Evolutionary conservation across 78 protist genomes (phyloP), one percentile per base, ranked within the genome.

Genomic region (Chrysochromulina tobinii): DNA sequence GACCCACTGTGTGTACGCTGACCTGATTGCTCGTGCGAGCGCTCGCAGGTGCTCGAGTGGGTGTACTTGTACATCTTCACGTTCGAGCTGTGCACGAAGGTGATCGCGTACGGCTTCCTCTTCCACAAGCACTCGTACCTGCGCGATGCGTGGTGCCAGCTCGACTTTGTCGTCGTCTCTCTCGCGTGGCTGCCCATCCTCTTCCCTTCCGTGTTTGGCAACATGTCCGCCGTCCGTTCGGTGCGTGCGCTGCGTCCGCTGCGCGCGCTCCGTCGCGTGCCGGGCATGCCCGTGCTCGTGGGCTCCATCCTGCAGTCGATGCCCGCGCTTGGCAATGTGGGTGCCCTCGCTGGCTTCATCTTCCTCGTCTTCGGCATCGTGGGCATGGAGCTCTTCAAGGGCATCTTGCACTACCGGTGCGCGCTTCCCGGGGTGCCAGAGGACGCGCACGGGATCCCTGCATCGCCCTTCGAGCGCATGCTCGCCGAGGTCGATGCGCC

Each of bases 231-330:
- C 2, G 9, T 93, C 48, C 94, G 94, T 0, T 11, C 61, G 21
- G 25, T 88, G 14, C 79, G 94, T 6, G 94, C 90, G 23, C 92
- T 93, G 15, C 94, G 94, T 1, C 92, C 94, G 38, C 92, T 93
- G 17, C 92, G 94, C 5, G 6, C 90, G 14, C 69, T 93, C 27
- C 11, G 48, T n/a, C 81, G 53, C 5, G 73, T 93, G 12, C 94
- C 93, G 23, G 87, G 57, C 25, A 59, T 93, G 67, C 25, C 12
- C 6, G 14, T n/a, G 20, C 27, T 93, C 20, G 93, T 85, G 23
- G 81, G 17, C 23, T 20, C 67, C 7, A 83, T 93, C 58, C 0
- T 93, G 54, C 18, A 0, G 25, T 73, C 91, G 58, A 27, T 90
- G 55, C 2, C 11, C 8, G 89, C 38, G 15, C 55, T 93, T 9